Conservation (phyloP, 164 flowering plant species). For the Sextonia rubra region DNA sequence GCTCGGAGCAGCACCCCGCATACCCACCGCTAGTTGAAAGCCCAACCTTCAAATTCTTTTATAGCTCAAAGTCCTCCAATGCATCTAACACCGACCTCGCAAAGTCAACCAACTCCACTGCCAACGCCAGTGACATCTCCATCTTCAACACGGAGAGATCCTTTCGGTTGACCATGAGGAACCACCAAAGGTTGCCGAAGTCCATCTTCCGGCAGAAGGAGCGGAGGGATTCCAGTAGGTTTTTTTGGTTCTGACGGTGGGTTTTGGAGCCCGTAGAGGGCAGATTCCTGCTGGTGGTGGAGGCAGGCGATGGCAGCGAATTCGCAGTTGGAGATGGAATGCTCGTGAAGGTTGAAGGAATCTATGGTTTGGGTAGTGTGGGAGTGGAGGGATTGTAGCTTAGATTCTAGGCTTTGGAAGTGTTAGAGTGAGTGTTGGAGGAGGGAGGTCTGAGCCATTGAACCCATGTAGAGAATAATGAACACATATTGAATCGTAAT, state of each 20-base stretch:
- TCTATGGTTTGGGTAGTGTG: conserved; percentile 30
- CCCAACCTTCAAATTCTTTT: conserved; percentile 24
- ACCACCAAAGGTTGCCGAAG: conserved; percentile 30
- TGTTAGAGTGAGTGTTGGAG: conserved; percentile 26
- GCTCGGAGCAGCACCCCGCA: conserved; percentile 43
- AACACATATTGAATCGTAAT: no score
- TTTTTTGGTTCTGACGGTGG: not conserved
- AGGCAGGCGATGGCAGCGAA: conserved; percentile 29
- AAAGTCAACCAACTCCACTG: conserved; percentile 44
- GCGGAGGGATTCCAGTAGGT: conserved; percentile 25
- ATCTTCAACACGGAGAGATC: conserved; percentile 32
- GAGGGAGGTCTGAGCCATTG: no score
- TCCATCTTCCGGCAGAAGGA: conserved; percentile 45
- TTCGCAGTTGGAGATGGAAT: conserved; percentile 43
- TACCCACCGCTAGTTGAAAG: conserved; percentile 58
- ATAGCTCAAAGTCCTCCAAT: conserved; percentile 32
- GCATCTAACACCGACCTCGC: conserved; percentile 37
- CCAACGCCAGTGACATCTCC: conserved; percentile 25
- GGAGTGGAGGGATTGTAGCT: conserved; percentile 35
- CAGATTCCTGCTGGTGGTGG: conserved; percentile 27
- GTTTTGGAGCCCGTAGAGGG: conserved; percentile 30
- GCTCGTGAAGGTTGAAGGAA: conserved; percentile 32
- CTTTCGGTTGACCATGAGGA: conserved; percentile 36
- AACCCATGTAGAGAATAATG: no score
- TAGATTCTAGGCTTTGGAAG: conserved; percentile 36